Evolutionary conservation across 2,329 filamentous ascomycete genomes (phyloP), one percentile per base, ranked within the genome.

Genomic region (Ampelomyces quisqualis): DNA sequence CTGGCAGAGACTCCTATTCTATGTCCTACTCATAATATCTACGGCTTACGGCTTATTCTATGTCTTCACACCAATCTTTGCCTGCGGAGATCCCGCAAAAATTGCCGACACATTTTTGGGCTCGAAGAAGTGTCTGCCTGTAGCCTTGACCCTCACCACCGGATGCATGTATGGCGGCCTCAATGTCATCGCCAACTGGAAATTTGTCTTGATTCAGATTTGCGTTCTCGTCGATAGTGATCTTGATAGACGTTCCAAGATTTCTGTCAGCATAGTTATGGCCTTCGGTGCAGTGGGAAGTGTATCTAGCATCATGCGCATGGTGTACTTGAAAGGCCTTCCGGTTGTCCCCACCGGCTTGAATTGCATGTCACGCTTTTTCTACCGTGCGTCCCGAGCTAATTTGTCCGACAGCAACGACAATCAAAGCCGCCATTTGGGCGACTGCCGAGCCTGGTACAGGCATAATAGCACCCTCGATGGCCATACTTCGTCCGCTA

Each of bases 361-460:
- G 7, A 31, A 6, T 19, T 17, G 29, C 19, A 20, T 2, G 29
- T 31, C 7, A n/a, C 8, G 5, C 7, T 19, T 11, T 10, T 10
- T 17, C 17, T 30, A 30, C 17, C 17, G 3, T 7, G 11, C 17
- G 7, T 3, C 5, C 15, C 15, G n/a, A 31, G 29, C 8, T 7
- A 19, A 17, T 6, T 5, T 19, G 15, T 18, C n/a, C 7, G 18
- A n/a, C 22, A 65, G 60, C 46, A 26, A 49, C 64, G 39, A 60
- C 67, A 38, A 66, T 66, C 24, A 65, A 66, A 49, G 64, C 65
- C 17, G 69, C 63, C 10, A 66, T 71, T 28, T 76, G 73, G 72
- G 73, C 73, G 3, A 67, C 75, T 21, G 65, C 75, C 17, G 75
- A 77, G 45, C 72, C 73, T 22, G 75, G 72, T 7, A 73, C 72